phyloP scores from a whole-genome alignment of 306 rosid species.

The Vicia villosa region DNA sequence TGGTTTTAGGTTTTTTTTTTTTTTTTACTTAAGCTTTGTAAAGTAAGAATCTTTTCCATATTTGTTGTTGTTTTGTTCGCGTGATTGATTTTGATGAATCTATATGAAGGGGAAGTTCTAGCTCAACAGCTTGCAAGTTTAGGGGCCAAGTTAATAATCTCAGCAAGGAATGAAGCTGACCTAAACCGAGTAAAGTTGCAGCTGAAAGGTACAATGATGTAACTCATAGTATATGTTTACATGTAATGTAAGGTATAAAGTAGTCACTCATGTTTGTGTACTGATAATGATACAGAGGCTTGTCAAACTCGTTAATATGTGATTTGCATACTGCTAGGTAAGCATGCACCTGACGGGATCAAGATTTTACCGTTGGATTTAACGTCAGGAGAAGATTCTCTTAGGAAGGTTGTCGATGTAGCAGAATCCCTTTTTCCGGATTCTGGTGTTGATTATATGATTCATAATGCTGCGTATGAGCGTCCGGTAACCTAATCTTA shows the following conservation, averaged over 20 bases:
- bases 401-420: conserved; percentile 65
- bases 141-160: conserved; percentile 89
- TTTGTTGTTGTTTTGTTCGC: conserved; percentile 26
- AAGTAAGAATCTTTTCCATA: conserved; percentile 14
- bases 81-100: conserved; percentile 24
- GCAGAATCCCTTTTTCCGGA: conserved; percentile 75
- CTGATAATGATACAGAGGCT: conserved; percentile 1
- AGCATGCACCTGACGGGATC: conserved; percentile 72
- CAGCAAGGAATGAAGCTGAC: conserved; percentile 88
- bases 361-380: conserved; percentile 82
- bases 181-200: conserved; percentile 70
- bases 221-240: conserved; percentile 15
- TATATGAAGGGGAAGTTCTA: conserved; percentile 72
- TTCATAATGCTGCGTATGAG: conserved; percentile 94
- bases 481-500: conserved; percentile 78
- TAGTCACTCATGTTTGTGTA: no score
- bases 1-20: conserved; percentile 7
- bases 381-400: conserved; percentile 75
- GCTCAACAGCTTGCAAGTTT: conserved; percentile 84
- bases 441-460: conserved; percentile 86
- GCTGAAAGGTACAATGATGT: conserved; percentile 61
- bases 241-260: conserved; percentile 1
- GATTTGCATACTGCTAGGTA: conserved; percentile 56
- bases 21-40: neutral
- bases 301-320: conserved; percentile 15